phyloP scores from a whole-genome alignment of 176 grass and related monocot genomes.

The Bothriochloa decipiens region DNA sequence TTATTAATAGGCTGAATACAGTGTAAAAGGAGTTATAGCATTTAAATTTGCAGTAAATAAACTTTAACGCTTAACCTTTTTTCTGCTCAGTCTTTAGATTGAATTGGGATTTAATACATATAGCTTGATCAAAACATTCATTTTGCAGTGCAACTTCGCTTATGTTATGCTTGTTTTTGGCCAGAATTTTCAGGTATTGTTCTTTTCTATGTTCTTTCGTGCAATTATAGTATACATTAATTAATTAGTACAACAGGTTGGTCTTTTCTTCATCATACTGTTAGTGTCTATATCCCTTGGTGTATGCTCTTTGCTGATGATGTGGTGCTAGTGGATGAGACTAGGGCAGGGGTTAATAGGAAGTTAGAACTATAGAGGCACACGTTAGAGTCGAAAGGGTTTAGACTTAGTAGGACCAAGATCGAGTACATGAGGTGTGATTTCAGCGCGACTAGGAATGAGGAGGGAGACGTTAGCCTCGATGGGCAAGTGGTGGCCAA shows the following conservation, averaged over 20 bases:
- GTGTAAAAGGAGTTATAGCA: neutral
- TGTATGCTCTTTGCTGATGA: no score
- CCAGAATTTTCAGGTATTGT: slow-evolving; percentile 89
- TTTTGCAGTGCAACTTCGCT: slow-evolving; percentile 90
- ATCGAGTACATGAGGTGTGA: no score
- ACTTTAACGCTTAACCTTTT: neutral
- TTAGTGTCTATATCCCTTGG: no score
- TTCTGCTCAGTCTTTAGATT: slow-evolving; percentile 18
- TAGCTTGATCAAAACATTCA: slow-evolving; percentile 30
- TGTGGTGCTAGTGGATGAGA: no score
- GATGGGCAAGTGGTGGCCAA: no score
- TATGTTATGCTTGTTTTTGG: slow-evolving; percentile 90
- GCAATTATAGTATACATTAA: slow-evolving; percentile 17
- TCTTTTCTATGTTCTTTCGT: slow-evolving; percentile 32
- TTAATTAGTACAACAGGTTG: slow-evolving; percentile 12
- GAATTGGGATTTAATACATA: neutral
- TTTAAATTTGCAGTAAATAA: slow-evolving; percentile 12
- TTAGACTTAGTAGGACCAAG: no score
- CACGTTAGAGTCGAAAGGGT: no score
- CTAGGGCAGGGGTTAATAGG: no score
- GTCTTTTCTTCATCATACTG: neutral
- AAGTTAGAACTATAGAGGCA: no score
- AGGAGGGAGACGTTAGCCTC: no score
- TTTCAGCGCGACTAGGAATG: no score
- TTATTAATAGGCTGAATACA: neutral